phyloP scores from a whole-genome alignment of 2,329 filamentous ascomycete genomes.

The Hypoxylon sp. region DNA sequence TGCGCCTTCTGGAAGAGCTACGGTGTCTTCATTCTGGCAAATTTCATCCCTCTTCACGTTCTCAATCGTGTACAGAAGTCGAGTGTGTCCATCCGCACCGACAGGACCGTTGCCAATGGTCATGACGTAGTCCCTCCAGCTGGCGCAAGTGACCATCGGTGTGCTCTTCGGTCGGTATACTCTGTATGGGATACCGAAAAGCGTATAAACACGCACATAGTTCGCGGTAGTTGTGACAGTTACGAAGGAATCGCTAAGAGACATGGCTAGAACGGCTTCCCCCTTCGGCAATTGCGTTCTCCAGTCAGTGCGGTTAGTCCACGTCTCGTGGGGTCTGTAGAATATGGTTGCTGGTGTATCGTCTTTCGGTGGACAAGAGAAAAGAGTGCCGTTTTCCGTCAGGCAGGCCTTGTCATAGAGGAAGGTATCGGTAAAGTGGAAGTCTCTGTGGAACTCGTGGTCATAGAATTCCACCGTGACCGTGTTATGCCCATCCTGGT shows the following conservation, averaged over 20 bases:
- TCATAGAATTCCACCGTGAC: conserved; percentile 98
- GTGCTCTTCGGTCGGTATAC: conserved; percentile 92
- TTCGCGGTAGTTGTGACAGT: conserved; percentile 86
- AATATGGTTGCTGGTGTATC: conserved; percentile 82
- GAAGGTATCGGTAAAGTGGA: conserved; percentile 97
- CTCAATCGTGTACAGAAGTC: conserved; percentile 89
- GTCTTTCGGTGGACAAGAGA: conserved; percentile 78
- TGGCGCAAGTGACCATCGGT: conserved; percentile 90
- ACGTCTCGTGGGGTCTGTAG: conserved; percentile 95
- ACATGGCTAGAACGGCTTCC: conserved; percentile 88
- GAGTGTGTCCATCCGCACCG: conserved; percentile 77
- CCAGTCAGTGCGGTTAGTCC: conserved; percentile 92
- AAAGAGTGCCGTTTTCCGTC: conserved; percentile 83
- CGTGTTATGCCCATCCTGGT: conserved; percentile 92
- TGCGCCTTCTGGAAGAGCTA: conserved; percentile 79
- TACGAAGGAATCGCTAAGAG: conserved; percentile 88
- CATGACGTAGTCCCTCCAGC: conserved; percentile 95
- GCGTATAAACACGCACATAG: conserved; percentile 91
- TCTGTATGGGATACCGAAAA: conserved; percentile 88
- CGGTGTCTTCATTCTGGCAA: conserved; percentile 92
- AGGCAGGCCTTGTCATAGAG: conserved; percentile 96
- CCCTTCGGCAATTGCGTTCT: conserved; percentile 84
- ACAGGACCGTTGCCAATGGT: conserved; percentile 93
- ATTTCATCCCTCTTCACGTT: conserved; percentile 93
- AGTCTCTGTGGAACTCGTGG: conserved; percentile 88